These are phyloP conservation scores for Ambispora gerdemannii DNA, from an alignment of 192 early-diverging fungal genomes.

Conservation along the genomic window DNA sequence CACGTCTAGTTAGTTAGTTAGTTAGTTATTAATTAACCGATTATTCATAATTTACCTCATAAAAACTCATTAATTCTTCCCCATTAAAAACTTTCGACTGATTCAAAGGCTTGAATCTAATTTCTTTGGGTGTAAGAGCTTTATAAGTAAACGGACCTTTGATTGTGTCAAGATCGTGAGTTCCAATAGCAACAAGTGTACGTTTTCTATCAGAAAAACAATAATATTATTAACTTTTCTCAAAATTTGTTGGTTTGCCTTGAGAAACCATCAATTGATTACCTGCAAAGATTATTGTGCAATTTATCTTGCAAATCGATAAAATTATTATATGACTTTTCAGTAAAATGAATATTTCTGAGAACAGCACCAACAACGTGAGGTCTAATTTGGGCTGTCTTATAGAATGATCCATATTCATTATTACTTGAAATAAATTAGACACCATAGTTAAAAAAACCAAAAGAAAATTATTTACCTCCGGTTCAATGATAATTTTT, in stretches of 20 bases:
- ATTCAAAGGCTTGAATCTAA: conserved; percentile 91
- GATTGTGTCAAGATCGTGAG: conserved; percentile 95
- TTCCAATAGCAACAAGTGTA: conserved; percentile 94
- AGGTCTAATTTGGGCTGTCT: conserved; percentile 84
- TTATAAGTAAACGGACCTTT: conserved; percentile 95
- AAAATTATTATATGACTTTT: conserved; percentile 87
- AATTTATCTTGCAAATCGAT: conserved; percentile 99
- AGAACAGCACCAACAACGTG: conserved; percentile 87
- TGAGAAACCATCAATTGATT: not conserved
- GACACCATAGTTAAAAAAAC: not conserved
- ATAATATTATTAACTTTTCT: not conserved
- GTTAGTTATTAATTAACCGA: too few species aligned
- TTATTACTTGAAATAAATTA: not conserved
- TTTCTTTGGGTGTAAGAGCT: conserved; percentile 83
- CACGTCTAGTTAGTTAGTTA: too few species aligned
- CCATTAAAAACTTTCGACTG: conserved; percentile 85
- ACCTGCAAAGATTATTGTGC: conserved; percentile 94
- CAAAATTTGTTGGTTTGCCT: not conserved
- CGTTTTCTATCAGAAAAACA: conserved; percentile 63
- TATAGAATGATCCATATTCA: conserved; percentile 16
- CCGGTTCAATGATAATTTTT: conserved; percentile 64
- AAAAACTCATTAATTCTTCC: conserved; percentile 85
- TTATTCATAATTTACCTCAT: conserved; percentile 57
- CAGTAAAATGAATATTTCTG: conserved; percentile 78
- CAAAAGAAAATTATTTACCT: conserved; percentile 45